phyloP scores from a whole-genome alignment of 2,329 filamentous ascomycete species.

The Sclerotinia minor region DNA sequence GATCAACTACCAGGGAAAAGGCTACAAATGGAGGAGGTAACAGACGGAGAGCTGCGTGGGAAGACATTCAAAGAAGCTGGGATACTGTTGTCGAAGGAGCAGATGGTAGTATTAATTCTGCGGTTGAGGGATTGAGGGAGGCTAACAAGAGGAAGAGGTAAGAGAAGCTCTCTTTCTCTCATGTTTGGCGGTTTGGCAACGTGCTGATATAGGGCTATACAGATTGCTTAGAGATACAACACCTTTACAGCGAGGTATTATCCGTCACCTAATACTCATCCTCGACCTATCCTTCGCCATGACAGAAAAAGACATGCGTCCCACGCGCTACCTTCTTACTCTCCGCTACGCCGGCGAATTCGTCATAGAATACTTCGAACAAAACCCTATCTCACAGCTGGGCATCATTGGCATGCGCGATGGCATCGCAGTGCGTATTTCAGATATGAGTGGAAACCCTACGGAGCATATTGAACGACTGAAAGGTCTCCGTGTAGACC shows the following conservation, averaged over 20 bases:
- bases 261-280: slow-evolving; percentile 89
- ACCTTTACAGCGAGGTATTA: slow-evolving; percentile 92
- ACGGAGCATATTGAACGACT: slow-evolving; percentile 82
- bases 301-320: slow-evolving; percentile 90
- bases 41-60: slow-evolving; percentile 59
- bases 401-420: slow-evolving; percentile 92
- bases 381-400: slow-evolving; percentile 96
- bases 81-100: slow-evolving; percentile 76
- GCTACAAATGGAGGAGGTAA: slow-evolving; percentile 40
- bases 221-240: slow-evolving; percentile 91
- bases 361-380: slow-evolving; percentile 93
- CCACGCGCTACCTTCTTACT: slow-evolving; percentile 79
- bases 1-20: slow-evolving; percentile 37
- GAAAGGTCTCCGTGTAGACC: slow-evolving; percentile 62
- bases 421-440: slow-evolving; percentile 81
- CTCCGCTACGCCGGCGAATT: slow-evolving; percentile 84
- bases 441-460: slow-evolving; percentile 88
- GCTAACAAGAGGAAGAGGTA: slow-evolving; percentile 77
- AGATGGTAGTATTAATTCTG: slow-evolving; percentile 72
- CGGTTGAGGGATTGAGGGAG: slow-evolving; percentile 72
- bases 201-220: slow-evolving; percentile 28
- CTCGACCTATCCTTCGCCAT: slow-evolving; percentile 92
- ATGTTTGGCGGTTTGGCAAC: not conserved
- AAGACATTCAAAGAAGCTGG: slow-evolving; percentile 66
- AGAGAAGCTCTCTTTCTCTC: slow-evolving; percentile 29